Evolutionary conservation across 306 rosid species (phyloP).

Genomic region (apple (Malus domestica)): DNA sequence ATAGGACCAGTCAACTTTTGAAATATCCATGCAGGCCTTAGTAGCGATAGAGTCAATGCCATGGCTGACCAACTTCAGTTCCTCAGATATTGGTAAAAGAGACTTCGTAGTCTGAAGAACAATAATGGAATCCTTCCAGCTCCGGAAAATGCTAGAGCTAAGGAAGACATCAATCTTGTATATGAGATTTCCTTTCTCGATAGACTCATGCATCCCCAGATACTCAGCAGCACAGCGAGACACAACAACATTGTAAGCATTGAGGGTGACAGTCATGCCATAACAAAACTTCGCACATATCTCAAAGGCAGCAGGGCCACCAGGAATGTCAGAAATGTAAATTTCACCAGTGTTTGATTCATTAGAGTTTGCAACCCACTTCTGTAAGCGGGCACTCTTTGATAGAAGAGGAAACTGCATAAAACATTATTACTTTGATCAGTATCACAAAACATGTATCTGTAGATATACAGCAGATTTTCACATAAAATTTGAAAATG

Average conservation of each 20-base stretch:
- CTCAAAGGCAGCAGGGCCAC: conserved; percentile 84
- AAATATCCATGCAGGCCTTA: conserved; percentile 71
- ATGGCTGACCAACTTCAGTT: conserved; percentile 59
- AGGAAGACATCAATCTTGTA: conserved; percentile 96
- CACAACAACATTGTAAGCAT: conserved; percentile 75
- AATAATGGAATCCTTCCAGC: conserved; percentile 98
- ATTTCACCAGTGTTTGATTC: conserved; percentile 58
- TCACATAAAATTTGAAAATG: conserved; percentile 12
- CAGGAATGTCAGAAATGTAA: conserved; percentile 75
- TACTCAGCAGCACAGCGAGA: conserved; percentile 88
- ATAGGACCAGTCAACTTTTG: conserved; percentile 93
- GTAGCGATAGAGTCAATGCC: conserved; percentile 70
- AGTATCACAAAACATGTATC: conserved; percentile 14
- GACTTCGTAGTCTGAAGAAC: conserved; percentile 79
- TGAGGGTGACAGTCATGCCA: conserved; percentile 91
- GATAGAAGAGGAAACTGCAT: conserved; percentile 93
- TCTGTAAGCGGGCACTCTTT: conserved; percentile 77
- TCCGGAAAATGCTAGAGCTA: conserved; percentile 75
- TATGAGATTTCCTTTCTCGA: conserved; percentile 87
- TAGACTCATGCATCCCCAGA: conserved; percentile 76
- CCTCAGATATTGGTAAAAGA: conserved; percentile 57
- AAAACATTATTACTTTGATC: conserved; percentile 13
- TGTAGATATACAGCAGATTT: neutral
- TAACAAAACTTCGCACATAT: conserved; percentile 93
- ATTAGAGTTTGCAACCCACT: conserved; percentile 44